A percentile compares a stretch with the other conserved stretches of the same genome.
phyloP scores from a whole-genome alignment of 2,329 filamentous ascomycete species.

The Stromatinia cepivora region DNA sequence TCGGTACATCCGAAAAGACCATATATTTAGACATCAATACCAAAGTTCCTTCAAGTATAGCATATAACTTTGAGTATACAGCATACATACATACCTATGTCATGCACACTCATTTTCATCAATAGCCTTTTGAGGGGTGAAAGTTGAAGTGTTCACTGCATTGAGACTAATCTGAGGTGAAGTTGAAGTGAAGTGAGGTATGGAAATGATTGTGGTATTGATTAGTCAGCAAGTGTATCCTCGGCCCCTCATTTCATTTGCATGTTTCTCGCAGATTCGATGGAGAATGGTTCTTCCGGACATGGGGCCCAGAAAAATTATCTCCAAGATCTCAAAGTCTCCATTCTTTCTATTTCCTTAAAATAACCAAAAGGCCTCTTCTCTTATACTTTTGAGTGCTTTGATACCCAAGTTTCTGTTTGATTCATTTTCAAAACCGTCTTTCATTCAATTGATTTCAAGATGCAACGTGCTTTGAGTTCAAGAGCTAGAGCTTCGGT shows the following conservation, averaged over 20 bases:
- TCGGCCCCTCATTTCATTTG: constrained; percentile 15
- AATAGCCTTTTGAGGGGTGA: neutral
- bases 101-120: neutral
- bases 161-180: neutral
- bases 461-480: constrained; percentile 94
- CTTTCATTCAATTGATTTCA: constrained; percentile 44
- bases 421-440: constrained; percentile 31
- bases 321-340: constrained; percentile 11
- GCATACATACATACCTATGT: neutral
- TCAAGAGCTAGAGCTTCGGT: constrained; percentile 80
- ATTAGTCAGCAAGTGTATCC: constrained; percentile 4
- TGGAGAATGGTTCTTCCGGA: constrained; percentile 17
- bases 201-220: neutral
- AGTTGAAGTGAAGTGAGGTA: neutral
- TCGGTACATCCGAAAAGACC: neutral
- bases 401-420: constrained; percentile 31
- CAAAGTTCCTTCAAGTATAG: neutral
- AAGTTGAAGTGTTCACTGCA: neutral
- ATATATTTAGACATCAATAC: neutral
- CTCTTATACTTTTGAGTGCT: constrained; percentile 19
- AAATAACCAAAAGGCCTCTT: constrained; percentile 10
- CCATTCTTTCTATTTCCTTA: constrained; percentile 17
- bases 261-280: constrained; percentile 20
- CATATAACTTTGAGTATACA: neutral
- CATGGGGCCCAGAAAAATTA: constrained; percentile 22